A percentile compares a stretch with the other conserved stretches of the same genome.
These are phyloP conservation scores for Durotheca rogersii DNA, from an alignment of 495 filamentous ascomycete genomes.

Conservation along the genomic window DNA sequence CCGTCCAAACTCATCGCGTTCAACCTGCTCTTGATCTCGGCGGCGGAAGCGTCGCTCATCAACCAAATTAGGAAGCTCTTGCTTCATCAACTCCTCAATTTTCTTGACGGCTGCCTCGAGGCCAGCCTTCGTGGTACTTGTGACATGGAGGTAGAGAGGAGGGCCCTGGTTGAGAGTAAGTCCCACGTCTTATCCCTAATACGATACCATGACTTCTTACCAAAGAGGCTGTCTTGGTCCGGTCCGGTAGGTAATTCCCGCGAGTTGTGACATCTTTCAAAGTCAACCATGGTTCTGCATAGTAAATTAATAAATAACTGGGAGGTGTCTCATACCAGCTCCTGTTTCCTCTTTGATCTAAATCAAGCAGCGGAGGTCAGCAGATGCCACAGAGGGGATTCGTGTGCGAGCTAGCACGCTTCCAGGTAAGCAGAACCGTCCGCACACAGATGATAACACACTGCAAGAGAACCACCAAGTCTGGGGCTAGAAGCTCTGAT, in stretches of 20 bases:
- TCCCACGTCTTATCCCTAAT: conserved; percentile 1
- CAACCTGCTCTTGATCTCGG: conserved; percentile 82
- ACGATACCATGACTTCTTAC: conserved; percentile 57
- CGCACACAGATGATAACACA: conserved; percentile 52
- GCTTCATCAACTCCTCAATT: conserved; percentile 93
- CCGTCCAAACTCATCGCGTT: conserved; percentile 91
- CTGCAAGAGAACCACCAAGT: conserved; percentile 42
- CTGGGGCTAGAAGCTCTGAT: conserved; percentile 55
- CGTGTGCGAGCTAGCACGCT: conserved; percentile 68
- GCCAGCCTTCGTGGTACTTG: conserved; percentile 87
- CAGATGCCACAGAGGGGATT: conserved; percentile 87
- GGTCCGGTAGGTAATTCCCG: conserved; percentile 94
- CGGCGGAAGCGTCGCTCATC: conserved; percentile 93
- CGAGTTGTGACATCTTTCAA: conserved; percentile 98
- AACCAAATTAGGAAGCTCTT: conserved; percentile 91
- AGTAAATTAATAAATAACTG: conserved; percentile 45
- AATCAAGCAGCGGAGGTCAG: conserved; percentile 92
- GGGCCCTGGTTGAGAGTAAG: conserved; percentile 67
- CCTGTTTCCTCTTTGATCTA: conserved; percentile 99
- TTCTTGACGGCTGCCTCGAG: conserved; percentile 81
- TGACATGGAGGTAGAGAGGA: conserved; percentile 91
- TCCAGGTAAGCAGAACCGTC: conserved; percentile 81
- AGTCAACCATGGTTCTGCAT: conserved; percentile 56
- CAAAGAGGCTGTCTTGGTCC: conserved; percentile 90
- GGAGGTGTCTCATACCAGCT: conserved; percentile 85